phyloP scores from a whole-genome alignment of 352 stramenopile species.

The Globisporangium acanthophoron region DNA sequence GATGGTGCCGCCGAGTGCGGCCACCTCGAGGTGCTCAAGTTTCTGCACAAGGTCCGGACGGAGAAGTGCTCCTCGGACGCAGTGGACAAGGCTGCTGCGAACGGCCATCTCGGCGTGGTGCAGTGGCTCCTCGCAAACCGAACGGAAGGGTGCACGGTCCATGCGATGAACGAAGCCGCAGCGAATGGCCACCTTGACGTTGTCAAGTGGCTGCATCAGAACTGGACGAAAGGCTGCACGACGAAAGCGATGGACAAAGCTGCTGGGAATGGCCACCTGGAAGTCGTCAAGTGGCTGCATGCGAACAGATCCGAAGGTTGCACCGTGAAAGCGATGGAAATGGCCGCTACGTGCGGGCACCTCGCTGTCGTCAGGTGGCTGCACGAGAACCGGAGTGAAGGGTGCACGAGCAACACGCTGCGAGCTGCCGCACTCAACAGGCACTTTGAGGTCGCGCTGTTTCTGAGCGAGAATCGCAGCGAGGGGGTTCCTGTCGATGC shows the following conservation, averaged over 20 bases:
- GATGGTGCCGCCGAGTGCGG: not conserved
- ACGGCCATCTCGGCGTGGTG: not conserved
- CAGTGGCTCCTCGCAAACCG: not conserved
- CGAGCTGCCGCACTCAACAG: not conserved
- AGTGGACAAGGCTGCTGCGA: not conserved
- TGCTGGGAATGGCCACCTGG: not conserved
- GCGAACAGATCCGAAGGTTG: not conserved
- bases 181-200: not conserved
- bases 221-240: not conserved
- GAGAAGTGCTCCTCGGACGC: not conserved
- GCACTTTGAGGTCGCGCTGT: not conserved
- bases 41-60: not conserved
- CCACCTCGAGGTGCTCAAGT: not conserved
- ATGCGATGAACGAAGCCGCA: not conserved
- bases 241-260: not conserved
- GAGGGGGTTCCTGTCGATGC: not conserved
- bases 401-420: not conserved
- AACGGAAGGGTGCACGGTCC: not conserved
- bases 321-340: not conserved
- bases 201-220: not conserved
- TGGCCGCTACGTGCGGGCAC: not conserved
- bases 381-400: not conserved
- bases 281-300: not conserved
- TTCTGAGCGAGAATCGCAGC: not conserved
- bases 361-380: not conserved